A percentile compares a stretch with the other conserved stretches of the same genome.
phyloP scores from a whole-genome alignment of 805 yeast genomes.

The Ogataea degrootiae region DNA sequence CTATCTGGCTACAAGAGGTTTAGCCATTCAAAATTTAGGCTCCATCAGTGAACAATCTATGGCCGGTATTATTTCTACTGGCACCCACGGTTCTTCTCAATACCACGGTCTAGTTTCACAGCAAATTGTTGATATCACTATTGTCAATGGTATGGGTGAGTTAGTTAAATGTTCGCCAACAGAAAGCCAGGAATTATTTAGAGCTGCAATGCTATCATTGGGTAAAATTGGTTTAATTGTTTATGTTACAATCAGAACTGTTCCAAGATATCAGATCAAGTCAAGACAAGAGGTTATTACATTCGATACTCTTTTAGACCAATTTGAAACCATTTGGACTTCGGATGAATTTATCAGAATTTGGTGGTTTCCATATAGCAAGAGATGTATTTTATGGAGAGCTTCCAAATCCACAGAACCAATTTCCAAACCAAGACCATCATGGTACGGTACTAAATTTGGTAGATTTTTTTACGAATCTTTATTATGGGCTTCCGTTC shows the following conservation, averaged over 20 bases:
- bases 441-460: slow-evolving; percentile 80
- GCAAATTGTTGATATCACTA: slow-evolving; percentile 73
- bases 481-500: slow-evolving; percentile 74
- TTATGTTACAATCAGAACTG: slow-evolving; percentile 76
- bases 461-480: slow-evolving; percentile 81
- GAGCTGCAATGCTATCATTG: slow-evolving; percentile 77
- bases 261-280: slow-evolving; percentile 78
- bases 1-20: slow-evolving; percentile 52
- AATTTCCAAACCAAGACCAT: slow-evolving; percentile 56
- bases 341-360: slow-evolving; percentile 86
- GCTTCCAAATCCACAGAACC: slow-evolving; percentile 72
- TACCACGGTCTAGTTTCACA: slow-evolving; percentile 87
- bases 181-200: slow-evolving; percentile 61
- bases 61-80: slow-evolving; percentile 95
- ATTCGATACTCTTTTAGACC: slow-evolving; percentile 63
- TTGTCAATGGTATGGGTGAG: slow-evolving; percentile 75
- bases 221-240: slow-evolving; percentile 92
- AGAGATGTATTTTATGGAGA: slow-evolving; percentile 85
- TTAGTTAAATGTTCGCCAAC: slow-evolving; percentile 60
- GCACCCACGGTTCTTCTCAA: slow-evolving; percentile 94
- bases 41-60: slow-evolving; percentile 90
- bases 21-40: slow-evolving; percentile 88
- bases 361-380: slow-evolving; percentile 97
- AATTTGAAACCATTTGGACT: slow-evolving; percentile 81
- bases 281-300: slow-evolving; percentile 78